phyloP scores from a whole-genome alignment of 495 filamentous ascomycete genomes.

The Penicillium samsonianum region DNA sequence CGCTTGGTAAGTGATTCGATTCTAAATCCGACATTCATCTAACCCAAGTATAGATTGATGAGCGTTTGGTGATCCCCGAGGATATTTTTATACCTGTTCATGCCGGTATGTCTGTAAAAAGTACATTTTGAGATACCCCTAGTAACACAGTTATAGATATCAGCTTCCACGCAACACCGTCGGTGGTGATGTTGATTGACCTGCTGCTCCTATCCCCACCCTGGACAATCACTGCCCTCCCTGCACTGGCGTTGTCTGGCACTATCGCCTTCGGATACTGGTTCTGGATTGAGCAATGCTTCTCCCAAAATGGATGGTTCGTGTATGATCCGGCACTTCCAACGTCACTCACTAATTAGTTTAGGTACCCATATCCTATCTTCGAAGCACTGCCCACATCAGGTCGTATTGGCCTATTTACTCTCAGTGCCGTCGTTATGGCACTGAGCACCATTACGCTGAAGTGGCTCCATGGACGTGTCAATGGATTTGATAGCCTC shows the following conservation, averaged over 20 bases:
- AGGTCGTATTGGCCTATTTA: constrained; percentile 69
- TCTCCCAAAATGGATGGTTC: constrained; percentile 70
- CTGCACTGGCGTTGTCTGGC: constrained; percentile 62
- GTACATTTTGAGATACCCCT: not conserved
- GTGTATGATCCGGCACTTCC: constrained; percentile 17
- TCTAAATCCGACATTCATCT: not conserved
- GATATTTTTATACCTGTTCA: constrained; percentile 45
- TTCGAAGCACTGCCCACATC: constrained; percentile 63
- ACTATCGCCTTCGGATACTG: constrained; percentile 75
- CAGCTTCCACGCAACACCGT: constrained; percentile 76
- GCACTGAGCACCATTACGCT: constrained; percentile 64
- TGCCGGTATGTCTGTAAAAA: constrained; percentile 38
- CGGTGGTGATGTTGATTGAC: constrained; percentile 70
- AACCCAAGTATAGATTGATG: constrained; percentile 56
- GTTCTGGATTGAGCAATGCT: constrained; percentile 86
- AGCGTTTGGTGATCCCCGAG: constrained; percentile 57
- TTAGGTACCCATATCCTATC: constrained; percentile 84
- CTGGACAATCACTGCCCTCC: constrained; percentile 66
- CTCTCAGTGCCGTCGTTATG: constrained; percentile 69
- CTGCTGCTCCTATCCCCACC: constrained; percentile 77
- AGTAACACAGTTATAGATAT: constrained; percentile 54
- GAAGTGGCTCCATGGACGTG: constrained; percentile 63
- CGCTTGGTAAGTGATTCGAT: constrained; percentile 37
- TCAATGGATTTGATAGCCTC: constrained; percentile 62
- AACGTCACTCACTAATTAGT: constrained; percentile 26